Base-by-base conservation (phyloP, 176 grass and related monocot species). In the Cenchrus fungigraminus region DNA sequence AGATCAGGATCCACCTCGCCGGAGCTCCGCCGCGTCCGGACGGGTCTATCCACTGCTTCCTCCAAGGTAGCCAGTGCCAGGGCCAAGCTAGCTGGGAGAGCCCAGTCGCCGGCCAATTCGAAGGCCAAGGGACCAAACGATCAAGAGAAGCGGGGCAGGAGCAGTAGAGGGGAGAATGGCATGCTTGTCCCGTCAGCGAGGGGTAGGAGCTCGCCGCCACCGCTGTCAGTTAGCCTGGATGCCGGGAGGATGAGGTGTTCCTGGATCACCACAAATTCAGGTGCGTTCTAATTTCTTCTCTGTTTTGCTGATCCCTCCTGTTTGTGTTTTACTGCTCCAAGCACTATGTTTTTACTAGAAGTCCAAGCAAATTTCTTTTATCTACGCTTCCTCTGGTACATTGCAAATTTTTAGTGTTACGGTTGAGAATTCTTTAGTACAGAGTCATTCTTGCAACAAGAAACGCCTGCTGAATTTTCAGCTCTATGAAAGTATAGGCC, bases 241-340 rank as follows among this genome's bases (percentile, higher is more conserved):
- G 15, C n/a, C 31, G 73, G 4, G 31, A 64, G 43, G 82, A 90
- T 8, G 58, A 93, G 82, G 83, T 93, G 91, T 82, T 79, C 86
- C 19, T 93, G 91, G 88, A 93, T 93, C 54, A 91, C 88, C 0
- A 22, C 79, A 8, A 74, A 88, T 83, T 91, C 88, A 1, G 88
- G 91, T 91, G 43, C 79, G 73, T 58, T 72, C 8, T 40, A 9
- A 46, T 6, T 46, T 46, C 7, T 25, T 37, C 56, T 8, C 28
- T 43, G 10, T 68, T 55, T 53, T 43, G 31, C 16, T 55, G 15
- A 22, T 8, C 53, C 62, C 11, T 69, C 19, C 0, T 7, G 2
- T 19, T 20, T 59, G 0, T 49, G 32, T 79, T 52, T 70, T 63
- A 2, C 12, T 14, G 37, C 37, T 4, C 65, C 12, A 32, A 53